phyloP scores from a whole-genome alignment of 2,329 filamentous ascomycete genomes.

The Ascochyta lentis region DNA sequence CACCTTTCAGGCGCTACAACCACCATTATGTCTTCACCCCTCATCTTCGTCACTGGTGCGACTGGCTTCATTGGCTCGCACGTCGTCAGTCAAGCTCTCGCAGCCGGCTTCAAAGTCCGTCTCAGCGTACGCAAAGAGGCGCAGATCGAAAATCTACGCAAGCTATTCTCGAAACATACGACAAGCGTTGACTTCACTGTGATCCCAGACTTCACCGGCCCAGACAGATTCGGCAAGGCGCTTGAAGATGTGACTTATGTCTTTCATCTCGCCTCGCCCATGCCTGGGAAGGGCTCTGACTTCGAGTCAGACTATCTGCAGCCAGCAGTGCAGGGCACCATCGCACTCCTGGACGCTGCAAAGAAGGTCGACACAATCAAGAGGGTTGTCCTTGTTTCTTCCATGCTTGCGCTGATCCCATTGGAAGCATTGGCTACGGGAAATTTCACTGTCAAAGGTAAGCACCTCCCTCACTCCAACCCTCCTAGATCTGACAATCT shows the following conservation, averaged over 20 bases:
- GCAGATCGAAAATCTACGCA: constrained; percentile 18
- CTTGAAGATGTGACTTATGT: constrained; percentile 34
- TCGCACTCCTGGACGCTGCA: constrained; percentile 30
- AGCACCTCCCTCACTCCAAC: no score
- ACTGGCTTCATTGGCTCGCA: constrained; percentile 40
- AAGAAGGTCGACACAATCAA: constrained; percentile 31
- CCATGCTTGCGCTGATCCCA: constrained; percentile 25
- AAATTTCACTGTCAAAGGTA: constrained; percentile 10
- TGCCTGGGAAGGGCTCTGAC: constrained; percentile 25
- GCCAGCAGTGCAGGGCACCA: constrained; percentile 36
- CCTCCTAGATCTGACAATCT: neutral
- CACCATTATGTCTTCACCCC: constrained; percentile 17
- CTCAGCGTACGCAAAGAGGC: constrained; percentile 31
- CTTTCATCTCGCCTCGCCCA: constrained; percentile 41
- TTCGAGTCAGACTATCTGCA: constrained; percentile 28
- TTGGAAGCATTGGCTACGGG: constrained; percentile 3
- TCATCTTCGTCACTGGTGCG: constrained; percentile 38
- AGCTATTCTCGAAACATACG: constrained; percentile 15
- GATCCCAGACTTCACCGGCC: constrained; percentile 22
- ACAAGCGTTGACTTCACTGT: constrained; percentile 20
- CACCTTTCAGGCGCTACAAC: neutral
- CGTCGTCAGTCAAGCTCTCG: constrained; percentile 28
- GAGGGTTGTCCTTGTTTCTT: constrained; percentile 35
- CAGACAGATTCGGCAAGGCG: constrained; percentile 19
- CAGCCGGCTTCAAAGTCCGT: constrained; percentile 35